Percentiles rank a stretch among this genome's conserved stretches.
Conservation (phyloP, 768 basidiomycete species). For the Leccinum ochraceum region DNA sequence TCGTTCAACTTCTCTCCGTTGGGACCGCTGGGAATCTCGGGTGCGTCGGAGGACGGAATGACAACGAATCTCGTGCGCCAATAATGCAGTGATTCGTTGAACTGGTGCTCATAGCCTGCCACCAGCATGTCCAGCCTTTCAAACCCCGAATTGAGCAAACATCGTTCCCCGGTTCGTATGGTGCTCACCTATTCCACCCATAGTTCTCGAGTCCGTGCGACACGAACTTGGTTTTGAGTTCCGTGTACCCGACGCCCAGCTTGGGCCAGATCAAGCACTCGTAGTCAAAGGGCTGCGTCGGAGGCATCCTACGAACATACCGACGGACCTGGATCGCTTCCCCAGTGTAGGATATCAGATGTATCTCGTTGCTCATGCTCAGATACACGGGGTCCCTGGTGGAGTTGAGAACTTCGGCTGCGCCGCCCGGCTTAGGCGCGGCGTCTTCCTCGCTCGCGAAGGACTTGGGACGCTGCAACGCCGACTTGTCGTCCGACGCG, state of each 20-base stretch:
- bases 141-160: slow-evolving; percentile 1
- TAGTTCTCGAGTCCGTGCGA: slow-evolving; percentile 82
- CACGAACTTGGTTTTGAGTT: slow-evolving; percentile 69
- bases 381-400: slow-evolving; percentile 80
- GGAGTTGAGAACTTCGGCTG: slow-evolving; percentile 61
- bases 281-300: slow-evolving; percentile 68
- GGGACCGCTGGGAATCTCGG: slow-evolving; percentile 51
- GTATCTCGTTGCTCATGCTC: slow-evolving; percentile 95
- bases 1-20: slow-evolving; percentile 78
- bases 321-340: slow-evolving; percentile 86
- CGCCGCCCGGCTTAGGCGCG: slow-evolving; percentile 57
- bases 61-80: slow-evolving; percentile 95
- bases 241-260: slow-evolving; percentile 83
- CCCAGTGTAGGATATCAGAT: slow-evolving; percentile 89
- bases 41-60: slow-evolving; percentile 80
- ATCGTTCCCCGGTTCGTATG: background rate
- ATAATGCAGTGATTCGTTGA: slow-evolving; percentile 82
- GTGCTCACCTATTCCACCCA: slow-evolving; percentile 77
- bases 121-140: slow-evolving; percentile 81
- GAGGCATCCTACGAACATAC: slow-evolving; percentile 75
- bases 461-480: slow-evolving; percentile 52
- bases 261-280: slow-evolving; percentile 94
- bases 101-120: slow-evolving; percentile 77
- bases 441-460: slow-evolving; percentile 57
- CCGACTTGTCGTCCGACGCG: slow-evolving; percentile 34